A percentile compares a stretch with the other conserved stretches of the same genome.
These are phyloP conservation scores for Salvia hispanica DNA, from an alignment of 257 asterid genomes.

Conservation along the genomic window DNA sequence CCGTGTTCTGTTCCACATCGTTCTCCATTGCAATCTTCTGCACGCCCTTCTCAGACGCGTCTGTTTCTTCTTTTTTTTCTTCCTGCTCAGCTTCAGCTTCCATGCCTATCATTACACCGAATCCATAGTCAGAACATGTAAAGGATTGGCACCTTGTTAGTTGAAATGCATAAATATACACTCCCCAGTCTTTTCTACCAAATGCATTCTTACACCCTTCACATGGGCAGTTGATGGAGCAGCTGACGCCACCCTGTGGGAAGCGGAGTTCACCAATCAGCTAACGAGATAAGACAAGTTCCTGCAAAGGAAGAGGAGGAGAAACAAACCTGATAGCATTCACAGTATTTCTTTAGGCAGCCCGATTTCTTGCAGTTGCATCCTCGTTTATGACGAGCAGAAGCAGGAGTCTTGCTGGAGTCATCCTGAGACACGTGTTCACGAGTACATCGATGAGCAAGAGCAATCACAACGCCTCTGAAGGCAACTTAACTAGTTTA, in stretches of 20 bases:
- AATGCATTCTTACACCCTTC: slow-evolving; percentile 93
- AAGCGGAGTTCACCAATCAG: slow-evolving; percentile 37
- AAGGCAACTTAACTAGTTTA: not conserved
- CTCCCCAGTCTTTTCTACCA: slow-evolving; percentile 90
- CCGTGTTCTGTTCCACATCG: slow-evolving; percentile 53
- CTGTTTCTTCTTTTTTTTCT: slow-evolving; percentile 70
- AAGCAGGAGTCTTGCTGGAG: slow-evolving; percentile 89
- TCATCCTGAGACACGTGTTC: slow-evolving; percentile 52
- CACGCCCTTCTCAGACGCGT: slow-evolving; percentile 38
- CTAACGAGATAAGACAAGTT: slow-evolving; percentile 19
- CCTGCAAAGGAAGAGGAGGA: not conserved
- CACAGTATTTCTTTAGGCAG: slow-evolving; percentile 94
- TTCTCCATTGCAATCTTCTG: slow-evolving; percentile 41
- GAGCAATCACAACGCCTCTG: not conserved
- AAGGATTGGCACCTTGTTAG: not conserved
- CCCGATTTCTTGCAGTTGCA: slow-evolving; percentile 99
- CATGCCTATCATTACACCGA: slow-evolving; percentile 43
- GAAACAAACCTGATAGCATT: slow-evolving; percentile 89
- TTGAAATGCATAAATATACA: not conserved
- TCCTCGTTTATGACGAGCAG: slow-evolving; percentile 98
- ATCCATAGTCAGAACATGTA: slow-evolving; percentile 26
- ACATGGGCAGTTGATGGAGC: slow-evolving; percentile 93
- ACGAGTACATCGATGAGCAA: slow-evolving; percentile 5
- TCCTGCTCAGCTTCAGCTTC: slow-evolving; percentile 55
- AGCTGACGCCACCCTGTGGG: slow-evolving; percentile 88